Conservation (phyloP, 23 red algal species). For the Gracilaria gracilis region DNA sequence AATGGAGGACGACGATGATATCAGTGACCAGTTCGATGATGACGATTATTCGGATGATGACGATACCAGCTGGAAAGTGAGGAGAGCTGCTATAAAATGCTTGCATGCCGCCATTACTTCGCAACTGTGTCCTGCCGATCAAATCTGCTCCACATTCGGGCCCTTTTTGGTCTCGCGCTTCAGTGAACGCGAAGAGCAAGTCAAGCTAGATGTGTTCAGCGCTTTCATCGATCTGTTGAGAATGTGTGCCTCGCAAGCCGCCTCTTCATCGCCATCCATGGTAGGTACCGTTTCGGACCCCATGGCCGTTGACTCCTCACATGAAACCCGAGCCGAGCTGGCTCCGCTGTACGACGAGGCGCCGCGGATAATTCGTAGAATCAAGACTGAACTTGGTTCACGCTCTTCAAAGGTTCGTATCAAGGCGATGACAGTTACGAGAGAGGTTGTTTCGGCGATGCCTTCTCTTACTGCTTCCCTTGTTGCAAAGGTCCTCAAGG, state of each 20-base stretch:
- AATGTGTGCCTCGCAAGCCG: slow-evolving; percentile 9
- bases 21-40: slow-evolving; percentile 58
- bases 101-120: slow-evolving; percentile 65
- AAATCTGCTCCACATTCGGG: slow-evolving; percentile 48
- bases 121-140: slow-evolving; percentile 9
- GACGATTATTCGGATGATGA: slow-evolving; percentile 93
- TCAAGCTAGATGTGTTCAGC: slow-evolving; percentile 76
- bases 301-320: slow-evolving; percentile 36
- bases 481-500: slow-evolving; percentile 40
- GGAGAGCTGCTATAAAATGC: slow-evolving; percentile 79
- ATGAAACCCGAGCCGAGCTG: slow-evolving; percentile 38
- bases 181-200: slow-evolving; percentile 72
- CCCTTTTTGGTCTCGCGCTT: slow-evolving; percentile 60
- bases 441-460: slow-evolving; percentile 44
- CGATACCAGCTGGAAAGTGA: slow-evolving; percentile 90
- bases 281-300: background rate
- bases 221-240: slow-evolving; percentile 67
- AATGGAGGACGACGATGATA: slow-evolving; percentile 50
- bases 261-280: background rate
- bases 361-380: slow-evolving; percentile 28
- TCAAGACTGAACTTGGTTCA: slow-evolving; percentile 56
- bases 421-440: slow-evolving; percentile 38
- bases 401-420: slow-evolving; percentile 56
- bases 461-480: slow-evolving; percentile 37
- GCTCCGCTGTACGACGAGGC: slow-evolving; percentile 18